Conservation (phyloP, 2,329 filamentous ascomycete genomes). For the Aureobasidium sp. region DNA sequence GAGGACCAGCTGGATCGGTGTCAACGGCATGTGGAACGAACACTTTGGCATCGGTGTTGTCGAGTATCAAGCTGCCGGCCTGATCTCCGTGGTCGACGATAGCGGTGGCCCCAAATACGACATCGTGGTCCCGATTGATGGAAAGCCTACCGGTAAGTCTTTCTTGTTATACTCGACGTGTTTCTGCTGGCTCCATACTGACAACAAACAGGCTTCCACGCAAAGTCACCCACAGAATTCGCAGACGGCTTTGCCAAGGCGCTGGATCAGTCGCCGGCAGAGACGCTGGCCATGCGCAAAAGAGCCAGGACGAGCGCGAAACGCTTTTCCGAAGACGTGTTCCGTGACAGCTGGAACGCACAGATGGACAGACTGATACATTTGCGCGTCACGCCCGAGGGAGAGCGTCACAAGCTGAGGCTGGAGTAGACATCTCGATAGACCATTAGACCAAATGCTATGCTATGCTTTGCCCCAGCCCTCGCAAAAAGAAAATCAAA, state of each 20-base stretch:
- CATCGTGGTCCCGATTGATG: conserved; percentile 76
- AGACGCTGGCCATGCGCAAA: conserved; percentile 64
- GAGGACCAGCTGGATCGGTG: conserved; percentile 67
- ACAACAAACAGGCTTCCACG: conserved; percentile 62
- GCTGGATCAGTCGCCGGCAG: conserved; percentile 51
- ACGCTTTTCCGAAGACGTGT: conserved; percentile 82
- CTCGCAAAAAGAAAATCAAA: too few species aligned
- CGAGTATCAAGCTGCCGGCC: conserved; percentile 90
- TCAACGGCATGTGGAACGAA: conserved; percentile 99
- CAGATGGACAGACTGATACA: conserved; percentile 65
- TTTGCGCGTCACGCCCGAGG: neutral
- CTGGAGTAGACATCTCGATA: neutral
- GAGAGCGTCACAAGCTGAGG: conserved; percentile 1
- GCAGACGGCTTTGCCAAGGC: conserved; percentile 72
- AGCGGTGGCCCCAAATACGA: conserved; percentile 89
- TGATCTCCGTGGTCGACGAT: conserved; percentile 88
- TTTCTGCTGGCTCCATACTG: neutral
- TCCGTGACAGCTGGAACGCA: conserved; percentile 66
- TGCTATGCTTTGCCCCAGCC: neutral
- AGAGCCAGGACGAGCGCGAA: conserved; percentile 69
- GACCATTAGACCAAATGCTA: neutral
- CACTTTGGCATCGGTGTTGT: conserved; percentile 98
- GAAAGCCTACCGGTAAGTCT: conserved; percentile 60
- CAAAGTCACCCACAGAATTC: conserved; percentile 68
- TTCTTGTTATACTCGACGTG: neutral